Conservation (phyloP, 345 rosid genomes). For the Rhodamnia argentea region DNA sequence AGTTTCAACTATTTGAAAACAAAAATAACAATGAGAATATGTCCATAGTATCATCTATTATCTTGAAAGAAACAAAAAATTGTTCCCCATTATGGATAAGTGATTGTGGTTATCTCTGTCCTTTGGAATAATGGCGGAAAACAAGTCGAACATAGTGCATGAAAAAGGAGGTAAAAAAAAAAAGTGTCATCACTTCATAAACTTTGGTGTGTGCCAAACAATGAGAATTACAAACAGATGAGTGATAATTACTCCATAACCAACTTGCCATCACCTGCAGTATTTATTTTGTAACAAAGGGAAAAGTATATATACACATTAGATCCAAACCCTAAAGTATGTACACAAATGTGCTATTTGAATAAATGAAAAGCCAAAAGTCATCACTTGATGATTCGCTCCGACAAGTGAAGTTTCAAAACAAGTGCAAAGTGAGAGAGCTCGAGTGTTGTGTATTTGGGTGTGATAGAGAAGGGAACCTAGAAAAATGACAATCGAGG, state of each 20-base stretch:
- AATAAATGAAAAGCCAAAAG: not conserved
- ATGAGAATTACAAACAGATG: too few species aligned
- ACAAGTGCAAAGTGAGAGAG: not conserved
- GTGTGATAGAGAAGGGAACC: not conserved
- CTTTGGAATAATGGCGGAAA: not conserved
- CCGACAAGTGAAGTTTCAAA: not conserved
- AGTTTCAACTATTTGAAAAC: not conserved
- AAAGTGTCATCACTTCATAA: too few species aligned
- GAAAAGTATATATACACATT: too few species aligned
- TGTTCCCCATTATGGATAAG: not conserved
- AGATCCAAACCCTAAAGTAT: not conserved
- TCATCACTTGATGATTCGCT: not conserved
- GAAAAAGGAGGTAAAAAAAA: too few species aligned
- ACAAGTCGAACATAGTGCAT: too few species aligned
- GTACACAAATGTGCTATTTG: not conserved
- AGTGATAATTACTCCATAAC: too few species aligned
- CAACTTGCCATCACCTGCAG: too few species aligned
- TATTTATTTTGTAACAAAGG: too few species aligned
- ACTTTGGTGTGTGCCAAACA: too few species aligned
- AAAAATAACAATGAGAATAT: not conserved
- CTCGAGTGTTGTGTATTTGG: not conserved
- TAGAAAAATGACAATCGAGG: not conserved
- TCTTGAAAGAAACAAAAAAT: not conserved
- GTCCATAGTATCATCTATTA: not conserved
- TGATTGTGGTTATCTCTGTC: not conserved